Evolutionary conservation across 164 flowering plant species (phyloP).

Genomic region (Liquidambar formosana): DNA sequence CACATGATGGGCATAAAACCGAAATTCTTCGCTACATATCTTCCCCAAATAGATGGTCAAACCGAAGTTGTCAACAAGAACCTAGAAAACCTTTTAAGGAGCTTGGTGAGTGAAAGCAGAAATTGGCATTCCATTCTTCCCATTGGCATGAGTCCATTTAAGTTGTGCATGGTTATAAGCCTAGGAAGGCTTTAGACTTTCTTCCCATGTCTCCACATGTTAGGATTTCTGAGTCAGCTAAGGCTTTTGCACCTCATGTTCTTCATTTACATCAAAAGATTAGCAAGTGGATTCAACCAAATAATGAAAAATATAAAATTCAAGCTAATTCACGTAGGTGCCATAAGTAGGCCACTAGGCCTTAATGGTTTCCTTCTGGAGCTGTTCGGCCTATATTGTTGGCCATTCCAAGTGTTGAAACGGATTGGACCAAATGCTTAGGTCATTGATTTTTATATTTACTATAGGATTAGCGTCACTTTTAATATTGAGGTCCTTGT

Average conservation of each 20-base stretch:
- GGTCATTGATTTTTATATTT: not conserved
- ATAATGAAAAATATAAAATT: too few species aligned
- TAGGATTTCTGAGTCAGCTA: not conserved
- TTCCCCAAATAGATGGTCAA: conserved; percentile 15
- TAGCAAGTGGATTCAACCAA: not conserved
- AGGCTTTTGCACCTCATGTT: not conserved
- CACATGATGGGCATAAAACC: not conserved
- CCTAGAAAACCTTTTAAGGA: not conserved
- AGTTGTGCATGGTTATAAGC: too few species aligned
- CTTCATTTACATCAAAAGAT: not conserved
- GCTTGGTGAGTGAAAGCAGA: not conserved
- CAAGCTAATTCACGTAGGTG: too few species aligned
- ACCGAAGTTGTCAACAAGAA: conserved; percentile 1
- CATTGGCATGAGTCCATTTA: not conserved
- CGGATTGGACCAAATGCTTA: not conserved
- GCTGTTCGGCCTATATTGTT: not conserved
- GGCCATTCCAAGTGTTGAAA: not conserved
- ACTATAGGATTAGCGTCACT: not conserved
- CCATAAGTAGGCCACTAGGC: not conserved
- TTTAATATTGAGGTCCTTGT: not conserved
- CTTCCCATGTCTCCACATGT: not conserved
- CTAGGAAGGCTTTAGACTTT: too few species aligned
- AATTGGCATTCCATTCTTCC: not conserved
- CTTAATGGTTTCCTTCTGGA: not conserved
- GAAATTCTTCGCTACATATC: not conserved